These are phyloP conservation scores for Gynandropsis gynandra DNA, from an alignment of 345 rosid genomes.

Conservation along the genomic window DNA sequence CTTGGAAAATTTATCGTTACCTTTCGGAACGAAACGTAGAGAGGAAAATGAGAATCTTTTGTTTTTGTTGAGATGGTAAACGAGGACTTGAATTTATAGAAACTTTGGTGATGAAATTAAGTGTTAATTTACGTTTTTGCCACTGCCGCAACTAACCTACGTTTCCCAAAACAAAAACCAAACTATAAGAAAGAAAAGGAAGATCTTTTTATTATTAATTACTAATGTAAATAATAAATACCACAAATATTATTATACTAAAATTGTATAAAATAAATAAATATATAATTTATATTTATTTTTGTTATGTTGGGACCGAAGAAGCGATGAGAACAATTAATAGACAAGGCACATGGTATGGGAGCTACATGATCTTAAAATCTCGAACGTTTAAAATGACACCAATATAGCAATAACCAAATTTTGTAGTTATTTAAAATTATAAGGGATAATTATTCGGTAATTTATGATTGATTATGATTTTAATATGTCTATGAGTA, in stretches of 20 bases:
- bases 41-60: constrained; percentile 29
- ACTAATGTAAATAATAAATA: not conserved
- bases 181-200: not conserved
- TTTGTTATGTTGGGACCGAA: constrained; percentile 32
- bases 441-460: too few species aligned
- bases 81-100: constrained; percentile 46
- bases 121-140: constrained; percentile 24
- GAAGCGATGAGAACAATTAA: constrained; percentile 12
- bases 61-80: constrained; percentile 34
- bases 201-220: not conserved
- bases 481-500: too few species aligned
- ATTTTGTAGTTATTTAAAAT: too few species aligned
- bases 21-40: constrained; percentile 8
- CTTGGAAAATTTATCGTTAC: constrained; percentile 23
- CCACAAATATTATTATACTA: constrained; percentile 13
- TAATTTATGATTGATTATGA: too few species aligned
- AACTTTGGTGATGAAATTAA: not conserved
- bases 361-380: constrained; percentile 14
- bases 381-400: constrained; percentile 19
- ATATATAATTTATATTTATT: not conserved
- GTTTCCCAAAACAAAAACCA: not conserved
- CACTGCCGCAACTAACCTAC: constrained; percentile 26
- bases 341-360: constrained; percentile 15
- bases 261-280: constrained; percentile 9
- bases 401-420: too few species aligned